phyloP scores from a whole-genome alignment of 2,329 filamentous ascomycete species.

The Aspergillus melleus region DNA sequence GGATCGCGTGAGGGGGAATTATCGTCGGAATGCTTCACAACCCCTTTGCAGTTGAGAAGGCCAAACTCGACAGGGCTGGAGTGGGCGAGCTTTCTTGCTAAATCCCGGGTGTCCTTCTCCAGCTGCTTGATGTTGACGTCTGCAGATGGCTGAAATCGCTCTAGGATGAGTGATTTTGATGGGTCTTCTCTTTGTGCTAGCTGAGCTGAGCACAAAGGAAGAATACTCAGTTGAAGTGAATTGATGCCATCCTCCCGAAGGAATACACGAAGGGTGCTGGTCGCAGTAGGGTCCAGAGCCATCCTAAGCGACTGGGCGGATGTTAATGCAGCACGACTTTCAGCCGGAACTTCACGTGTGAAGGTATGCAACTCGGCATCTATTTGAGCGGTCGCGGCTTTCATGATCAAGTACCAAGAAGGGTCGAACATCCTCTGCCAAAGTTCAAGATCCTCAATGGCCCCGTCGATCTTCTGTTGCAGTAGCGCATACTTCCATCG shows the following conservation, averaged over 20 bases:
- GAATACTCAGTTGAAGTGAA: not conserved
- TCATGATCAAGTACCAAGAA: not conserved
- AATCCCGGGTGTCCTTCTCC: not conserved
- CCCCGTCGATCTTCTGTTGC: not conserved
- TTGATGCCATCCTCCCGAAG: not conserved
- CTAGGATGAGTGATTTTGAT: not conserved
- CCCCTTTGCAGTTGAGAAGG: not conserved
- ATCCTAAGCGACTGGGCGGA: not conserved
- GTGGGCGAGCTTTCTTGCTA: not conserved
- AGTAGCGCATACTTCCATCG: not conserved
- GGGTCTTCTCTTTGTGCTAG: not conserved
- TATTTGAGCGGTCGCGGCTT: not conserved
- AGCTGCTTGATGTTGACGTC: not conserved
- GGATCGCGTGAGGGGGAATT: not conserved
- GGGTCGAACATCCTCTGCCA: not conserved
- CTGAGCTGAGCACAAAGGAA: not conserved
- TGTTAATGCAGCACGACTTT: not conserved
- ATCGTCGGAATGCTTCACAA: not conserved
- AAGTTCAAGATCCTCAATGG: not conserved
- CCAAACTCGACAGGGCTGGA: not conserved
- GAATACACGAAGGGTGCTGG: not conserved
- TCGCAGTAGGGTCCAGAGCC: not conserved
- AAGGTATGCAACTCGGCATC: not conserved
- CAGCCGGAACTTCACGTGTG: not conserved
- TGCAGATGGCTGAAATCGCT: not conserved